These are phyloP conservation scores for Aspergillus nidulans DNA, from an alignment of 495 filamentous ascomycete genomes.

Conservation along the genomic window DNA sequence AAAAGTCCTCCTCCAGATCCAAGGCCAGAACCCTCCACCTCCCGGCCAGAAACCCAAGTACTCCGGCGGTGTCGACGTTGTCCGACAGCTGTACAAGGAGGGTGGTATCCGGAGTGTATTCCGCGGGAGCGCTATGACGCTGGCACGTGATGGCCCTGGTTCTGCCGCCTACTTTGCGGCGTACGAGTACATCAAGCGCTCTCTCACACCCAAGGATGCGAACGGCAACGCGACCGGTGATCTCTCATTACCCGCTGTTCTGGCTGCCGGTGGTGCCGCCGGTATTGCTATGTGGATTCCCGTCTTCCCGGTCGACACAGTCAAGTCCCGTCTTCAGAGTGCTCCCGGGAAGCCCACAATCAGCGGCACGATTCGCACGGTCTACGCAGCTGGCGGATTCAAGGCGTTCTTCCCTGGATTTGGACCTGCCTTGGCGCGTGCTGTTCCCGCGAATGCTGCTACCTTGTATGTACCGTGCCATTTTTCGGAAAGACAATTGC, in stretches of 20 bases:
- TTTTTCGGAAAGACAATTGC: not conserved
- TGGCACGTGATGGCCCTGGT: constrained; percentile 90
- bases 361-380: constrained; percentile 66
- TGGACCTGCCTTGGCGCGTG: constrained; percentile 85
- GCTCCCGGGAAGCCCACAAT: constrained; percentile 84
- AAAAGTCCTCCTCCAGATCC: constrained; percentile 96
- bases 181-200: constrained; percentile 91
- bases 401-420: constrained; percentile 98
- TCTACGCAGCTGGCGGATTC: constrained; percentile 75
- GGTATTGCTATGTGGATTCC: constrained; percentile 99
- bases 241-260: constrained; percentile 76
- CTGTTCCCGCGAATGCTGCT: constrained; percentile 90
- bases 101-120: constrained; percentile 89
- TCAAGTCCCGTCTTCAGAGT: constrained; percentile 92
- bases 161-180: constrained; percentile 94
- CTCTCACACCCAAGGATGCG: constrained; percentile 79
- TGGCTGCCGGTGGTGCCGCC: constrained; percentile 79
- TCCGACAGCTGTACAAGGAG: constrained; percentile 87
- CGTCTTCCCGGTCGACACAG: constrained; percentile 94
- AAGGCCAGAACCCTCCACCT: constrained; percentile 80
- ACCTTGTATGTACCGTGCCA: constrained; percentile 44
- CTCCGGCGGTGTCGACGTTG: constrained; percentile 84
- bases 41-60: constrained; percentile 93
- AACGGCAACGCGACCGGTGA: constrained; percentile 63
- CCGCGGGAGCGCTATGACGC: constrained; percentile 82